Evolutionary conservation across 371 early-diverging fungal species (phyloP).

Genomic region (Smittium culicis): DNA sequence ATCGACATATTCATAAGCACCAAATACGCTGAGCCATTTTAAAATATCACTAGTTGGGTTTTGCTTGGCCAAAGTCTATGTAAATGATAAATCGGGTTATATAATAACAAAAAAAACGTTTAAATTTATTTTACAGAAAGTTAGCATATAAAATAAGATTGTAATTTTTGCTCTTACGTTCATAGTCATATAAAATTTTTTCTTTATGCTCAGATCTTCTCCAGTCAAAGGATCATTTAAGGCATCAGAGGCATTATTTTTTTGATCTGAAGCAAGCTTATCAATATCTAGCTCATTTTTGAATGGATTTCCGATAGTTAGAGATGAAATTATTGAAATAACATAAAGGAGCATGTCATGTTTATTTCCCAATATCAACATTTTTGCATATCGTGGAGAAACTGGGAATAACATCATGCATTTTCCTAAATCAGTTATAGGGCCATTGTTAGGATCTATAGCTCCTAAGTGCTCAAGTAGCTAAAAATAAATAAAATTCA

Average conservation of each 20-base stretch:
- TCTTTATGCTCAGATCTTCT: no score
- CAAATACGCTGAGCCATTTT: conserved; percentile 64
- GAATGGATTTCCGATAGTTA: conserved; percentile 88
- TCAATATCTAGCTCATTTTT: conserved; percentile 10
- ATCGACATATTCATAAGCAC: conserved; percentile 61
- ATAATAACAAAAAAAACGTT: neutral
- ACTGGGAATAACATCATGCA: conserved; percentile 89
- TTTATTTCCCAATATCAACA: conserved; percentile 78
- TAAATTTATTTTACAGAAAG: no score
- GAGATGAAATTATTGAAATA: conserved; percentile 75
- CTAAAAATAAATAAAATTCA: no score
- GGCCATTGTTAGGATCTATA: conserved; percentile 29
- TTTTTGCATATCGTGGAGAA: conserved; percentile 84
- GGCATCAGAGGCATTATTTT: no score
- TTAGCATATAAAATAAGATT: no score
- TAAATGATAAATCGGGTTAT: neutral
- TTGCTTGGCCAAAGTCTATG: conserved; percentile 53
- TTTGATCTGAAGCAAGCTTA: conserved; percentile 8
- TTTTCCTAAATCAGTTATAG: conserved; percentile 75
- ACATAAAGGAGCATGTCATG: conserved; percentile 68
- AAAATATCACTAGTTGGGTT: conserved; percentile 71
- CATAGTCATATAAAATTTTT: no score
- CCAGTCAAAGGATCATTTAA: no score
- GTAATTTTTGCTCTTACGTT: no score
- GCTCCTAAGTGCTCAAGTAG: neutral